phyloP scores from a whole-genome alignment of 2,329 filamentous ascomycete genomes.

The Penicillium thymicola region DNA sequence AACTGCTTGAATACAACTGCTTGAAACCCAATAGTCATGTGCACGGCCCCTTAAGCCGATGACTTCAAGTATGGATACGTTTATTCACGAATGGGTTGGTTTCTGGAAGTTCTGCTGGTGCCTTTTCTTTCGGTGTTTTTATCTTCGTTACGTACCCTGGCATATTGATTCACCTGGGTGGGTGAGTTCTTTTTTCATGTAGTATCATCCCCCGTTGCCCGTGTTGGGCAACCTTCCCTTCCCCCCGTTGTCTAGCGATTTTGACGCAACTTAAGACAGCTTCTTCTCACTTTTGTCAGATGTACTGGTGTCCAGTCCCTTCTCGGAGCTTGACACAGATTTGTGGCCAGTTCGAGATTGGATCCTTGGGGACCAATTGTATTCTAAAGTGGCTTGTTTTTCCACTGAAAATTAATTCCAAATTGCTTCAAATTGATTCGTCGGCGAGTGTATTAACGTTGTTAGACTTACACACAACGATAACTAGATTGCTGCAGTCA shows the following conservation, averaged over 20 bases:
- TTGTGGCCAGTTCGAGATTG: conserved; percentile 21
- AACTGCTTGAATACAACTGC: conserved; percentile 15
- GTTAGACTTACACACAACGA: not conserved
- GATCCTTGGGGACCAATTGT: conserved; percentile 28
- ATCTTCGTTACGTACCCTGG: conserved; percentile 13
- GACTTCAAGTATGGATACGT: conserved; percentile 12
- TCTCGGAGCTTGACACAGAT: not conserved
- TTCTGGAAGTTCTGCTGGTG: not conserved
- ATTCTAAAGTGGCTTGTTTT: conserved; percentile 27
- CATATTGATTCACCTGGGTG: conserved; percentile 16
- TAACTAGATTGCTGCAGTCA: not conserved
- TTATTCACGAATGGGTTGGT: conserved; percentile 11
- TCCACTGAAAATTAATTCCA: conserved; percentile 8
- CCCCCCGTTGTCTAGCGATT: conserved; percentile 28
- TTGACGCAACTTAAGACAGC: conserved; percentile 13
- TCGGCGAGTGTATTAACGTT: not conserved
- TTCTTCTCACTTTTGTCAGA: conserved; percentile 8
- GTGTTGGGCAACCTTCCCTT: conserved; percentile 11
- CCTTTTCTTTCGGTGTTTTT: conserved; percentile 8
- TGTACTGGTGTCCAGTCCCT: not conserved
- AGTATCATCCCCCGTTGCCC: conserved; percentile 18
- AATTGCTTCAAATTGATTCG: not conserved
- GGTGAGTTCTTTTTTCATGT: conserved; percentile 18
- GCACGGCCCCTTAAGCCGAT: not conserved
- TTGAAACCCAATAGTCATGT: conserved; percentile 8